Conservation (phyloP, 495 filamentous ascomycete species). For the Podospora sp. region DNA sequence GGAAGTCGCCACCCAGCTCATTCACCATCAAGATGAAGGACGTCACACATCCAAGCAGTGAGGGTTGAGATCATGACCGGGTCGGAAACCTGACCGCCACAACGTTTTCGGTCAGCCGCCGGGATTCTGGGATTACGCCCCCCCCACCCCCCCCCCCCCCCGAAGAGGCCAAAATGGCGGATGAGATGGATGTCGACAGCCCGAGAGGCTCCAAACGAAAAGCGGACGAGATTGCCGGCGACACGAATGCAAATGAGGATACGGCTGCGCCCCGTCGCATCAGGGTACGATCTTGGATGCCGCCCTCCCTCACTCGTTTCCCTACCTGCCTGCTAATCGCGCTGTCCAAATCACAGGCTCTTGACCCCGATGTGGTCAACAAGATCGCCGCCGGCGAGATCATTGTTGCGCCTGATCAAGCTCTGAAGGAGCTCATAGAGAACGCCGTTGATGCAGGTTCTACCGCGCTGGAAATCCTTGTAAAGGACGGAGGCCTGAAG, state of each 20-base stretch:
- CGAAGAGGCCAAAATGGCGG: slow-evolving; percentile 31
- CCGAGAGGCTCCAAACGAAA: slow-evolving; percentile 67
- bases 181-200: slow-evolving; percentile 37
- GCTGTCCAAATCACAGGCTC: slow-evolving; percentile 56
- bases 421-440: slow-evolving; percentile 95
- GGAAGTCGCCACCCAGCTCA: slow-evolving; percentile 9
- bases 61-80: neutral
- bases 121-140: neutral
- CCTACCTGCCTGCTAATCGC: slow-evolving; percentile 7
- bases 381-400: slow-evolving; percentile 99
- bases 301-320: neutral
- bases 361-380: slow-evolving; percentile 95
- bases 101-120: neutral
- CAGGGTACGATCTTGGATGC: slow-evolving; percentile 43
- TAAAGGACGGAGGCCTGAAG: slow-evolving; percentile 97
- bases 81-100: neutral
- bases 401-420: slow-evolving; percentile 95
- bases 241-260: slow-evolving; percentile 32
- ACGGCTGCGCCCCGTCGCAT: slow-evolving; percentile 64
- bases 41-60: neutral
- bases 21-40: neutral
- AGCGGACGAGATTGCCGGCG: slow-evolving; percentile 47
- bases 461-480: slow-evolving; percentile 84
- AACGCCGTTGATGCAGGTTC: slow-evolving; percentile 97
- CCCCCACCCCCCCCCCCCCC: neutral